Base-by-base conservation (phyloP, 1,139 yeast genomes). In the Candida albicans region DNA sequence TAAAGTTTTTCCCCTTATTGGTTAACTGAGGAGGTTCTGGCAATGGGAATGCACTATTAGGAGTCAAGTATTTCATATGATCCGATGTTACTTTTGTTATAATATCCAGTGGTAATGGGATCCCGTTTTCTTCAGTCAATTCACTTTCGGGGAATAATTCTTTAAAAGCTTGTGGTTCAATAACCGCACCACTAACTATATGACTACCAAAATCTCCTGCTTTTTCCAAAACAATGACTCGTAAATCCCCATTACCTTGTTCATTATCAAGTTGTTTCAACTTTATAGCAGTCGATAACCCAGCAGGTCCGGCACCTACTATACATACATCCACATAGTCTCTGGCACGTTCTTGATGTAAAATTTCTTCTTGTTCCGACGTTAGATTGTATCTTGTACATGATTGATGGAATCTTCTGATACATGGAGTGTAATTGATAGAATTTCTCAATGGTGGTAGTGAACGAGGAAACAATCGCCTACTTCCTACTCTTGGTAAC, bases 221-320 rank as follows among this genome's bases (percentile, higher is more conserved):
- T 60, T 93, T 93, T 55, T 93, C 99, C 42, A 93, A 71, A 0
- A 93, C 91, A 12, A 93, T 84, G 37, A 93, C 95, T 47, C 99
- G 73, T 42, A 87, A 65, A 39, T 85, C 86, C 7, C 87, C 88
- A 13, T 67, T 61, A 2, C 87, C 93, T 12, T 75, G 64, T 52
- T 82, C 86, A 40, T 73, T 69, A 58, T 93, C 98, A 37, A 91
- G 68, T 58, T 89, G 96, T 61, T 93, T 93, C 54, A 90, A 70
- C 52, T 79, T 78, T 51, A 93, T 93, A 11, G 98, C 99, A 1
- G 99, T 85, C 1, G 96, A 93, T 44, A 93, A 72, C 9, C 99
- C 99, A 1, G 98, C 95, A 4, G 98, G 98, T 0, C 99, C 99
- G 35, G 96, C 99, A 33, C 99, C 99, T 1, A 93, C 96, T 39